Base-by-base conservation (phyloP, 768 basidiomycete species). In the Dioszegia crocea region DNA sequence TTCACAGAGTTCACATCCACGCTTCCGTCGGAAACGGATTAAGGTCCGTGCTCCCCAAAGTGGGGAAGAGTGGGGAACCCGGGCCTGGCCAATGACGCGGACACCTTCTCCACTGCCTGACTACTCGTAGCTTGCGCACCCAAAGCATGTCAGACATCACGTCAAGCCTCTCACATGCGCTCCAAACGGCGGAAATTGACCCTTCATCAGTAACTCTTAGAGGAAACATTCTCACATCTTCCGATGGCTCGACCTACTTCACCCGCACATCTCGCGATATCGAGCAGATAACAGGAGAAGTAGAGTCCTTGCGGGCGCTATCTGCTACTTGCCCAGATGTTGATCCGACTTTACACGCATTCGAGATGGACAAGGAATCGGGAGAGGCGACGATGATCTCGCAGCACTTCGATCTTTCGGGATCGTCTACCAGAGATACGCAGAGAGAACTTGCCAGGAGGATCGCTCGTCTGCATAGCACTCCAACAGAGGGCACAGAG, bases 401-500 rank as follows among this genome's bases (percentile, higher is more conserved):
- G 11, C 59, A 75, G 30, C 70, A 67, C 46, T 67, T 65, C 39
- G 60, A 70, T 11, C 51, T 75, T 30, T 14, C 31, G 52, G 41
- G 40, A 19, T 47, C 51, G 2, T 52, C 43, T n/a, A n/a, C 29
- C 3, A 29, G 23, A 4, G 53, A 39, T 1, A 36, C 55, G 0
- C 71, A 72, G 46, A 41, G 50, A 19, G 68, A 70, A 50, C 59
- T 75, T 3, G 73, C 63, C 1, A 17, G 55, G 27, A 62, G 62
- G 49, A 26, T 75, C 3, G 71, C 73, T 0, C 39, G 64, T 40
- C 72, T 75, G 67, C 73, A 75, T 57, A 29, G n/a, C 4, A 16
- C 38, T 2, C 48, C 64, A 33, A 39, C 51, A 11, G 59, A 57
- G 31, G 31, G 47, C n/a, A n/a, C n/a, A 1, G 52, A 14, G 9